Evolutionary conservation across 352 stramenopile species (phyloP).

Genomic region (Globisporangium polare): DNA sequence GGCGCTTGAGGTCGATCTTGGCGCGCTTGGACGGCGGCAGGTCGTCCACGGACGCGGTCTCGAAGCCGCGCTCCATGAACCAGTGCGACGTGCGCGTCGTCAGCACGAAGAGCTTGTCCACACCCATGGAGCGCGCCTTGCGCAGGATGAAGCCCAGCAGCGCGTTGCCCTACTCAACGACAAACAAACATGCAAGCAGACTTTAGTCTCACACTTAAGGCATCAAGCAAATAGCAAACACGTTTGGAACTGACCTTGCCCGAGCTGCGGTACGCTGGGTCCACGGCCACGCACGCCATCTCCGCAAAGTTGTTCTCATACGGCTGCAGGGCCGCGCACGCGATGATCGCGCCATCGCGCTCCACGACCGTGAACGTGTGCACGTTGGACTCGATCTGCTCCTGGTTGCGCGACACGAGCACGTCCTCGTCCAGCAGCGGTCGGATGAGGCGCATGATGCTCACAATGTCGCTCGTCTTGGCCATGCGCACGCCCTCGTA

Average conservation of each 20-base stretch:
- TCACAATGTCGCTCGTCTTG: slow-evolving; percentile 89
- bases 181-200: slow-evolving; percentile 3
- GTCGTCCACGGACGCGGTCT: slow-evolving; percentile 85
- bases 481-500: slow-evolving; percentile 95
- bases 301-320: slow-evolving; percentile 89
- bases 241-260: slow-evolving; percentile 50
- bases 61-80: slow-evolving; percentile 97
- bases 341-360: slow-evolving; percentile 87
- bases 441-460: slow-evolving; percentile 86
- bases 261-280: slow-evolving; percentile 80
- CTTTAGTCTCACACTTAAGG: background rate
- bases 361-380: slow-evolving; percentile 87
- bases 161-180: slow-evolving; percentile 68
- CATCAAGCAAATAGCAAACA: background rate
- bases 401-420: slow-evolving; percentile 82
- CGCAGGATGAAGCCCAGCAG: slow-evolving; percentile 90
- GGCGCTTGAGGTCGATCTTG: slow-evolving; percentile 78
- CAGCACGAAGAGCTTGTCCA: slow-evolving; percentile 95
- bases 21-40: slow-evolving; percentile 76
- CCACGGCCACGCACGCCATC: slow-evolving; percentile 89
- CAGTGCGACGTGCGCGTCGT: slow-evolving; percentile 98
- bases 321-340: slow-evolving; percentile 84
- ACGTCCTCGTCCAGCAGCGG: slow-evolving; percentile 86
- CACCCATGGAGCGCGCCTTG: slow-evolving; percentile 77
- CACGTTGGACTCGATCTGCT: slow-evolving; percentile 88